Evolutionary conservation across 2,329 filamentous ascomycete species (phyloP), one percentile per base, ranked within the genome.

Genomic region (Camillea tinctor): DNA sequence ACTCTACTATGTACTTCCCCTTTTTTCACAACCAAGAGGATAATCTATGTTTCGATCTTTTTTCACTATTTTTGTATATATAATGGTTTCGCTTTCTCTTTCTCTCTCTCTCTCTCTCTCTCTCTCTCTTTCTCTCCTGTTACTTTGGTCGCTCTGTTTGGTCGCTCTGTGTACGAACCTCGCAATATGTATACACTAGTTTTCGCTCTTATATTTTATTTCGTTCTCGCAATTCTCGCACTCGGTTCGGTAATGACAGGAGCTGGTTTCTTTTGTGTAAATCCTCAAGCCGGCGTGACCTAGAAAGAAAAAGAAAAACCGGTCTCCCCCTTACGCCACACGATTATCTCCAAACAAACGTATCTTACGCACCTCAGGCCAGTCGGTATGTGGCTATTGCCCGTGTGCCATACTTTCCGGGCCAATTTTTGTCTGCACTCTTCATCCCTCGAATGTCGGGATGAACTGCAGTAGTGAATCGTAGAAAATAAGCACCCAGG

Each of bases 241-340:
- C 49, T 58, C 50, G 44, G 55, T 54, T 55, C 60, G 62, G 64
- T 66, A 69, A 67, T 52, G 63, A 64, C 62, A 65, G 65, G 52
- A 63, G 60, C 59, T 60, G 58, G 55, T 58, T 50, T n/a, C 19
- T 26, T 51, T 49, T 51, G 59, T 50, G 55, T 56, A 50, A 59
- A 62, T 55, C 57, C 50, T 50, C n/a, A 52, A 21, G 54, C 23
- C n/a, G 26, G 24, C 60, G 15, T 58, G 36, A 44, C 36, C 36
- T n/a, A 44, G 26, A 30, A 30, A 30, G 26, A 30, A 30, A 30
- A 52, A 24, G 57, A 52, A 22, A 50, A 54, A 40, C 19, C 8
- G 19, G 36, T 53, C 30, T 53, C 22, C 24, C 22, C 26, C 22
- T 20, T 52, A 7, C 36, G 36, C 36, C 36, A 44, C 36, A 44